Percentiles rank a stretch among this genome's conserved stretches.
These are phyloP conservation scores for Astrocystis sublimbata DNA, from an alignment of 495 filamentous ascomycete species.

Conservation along the genomic window DNA sequence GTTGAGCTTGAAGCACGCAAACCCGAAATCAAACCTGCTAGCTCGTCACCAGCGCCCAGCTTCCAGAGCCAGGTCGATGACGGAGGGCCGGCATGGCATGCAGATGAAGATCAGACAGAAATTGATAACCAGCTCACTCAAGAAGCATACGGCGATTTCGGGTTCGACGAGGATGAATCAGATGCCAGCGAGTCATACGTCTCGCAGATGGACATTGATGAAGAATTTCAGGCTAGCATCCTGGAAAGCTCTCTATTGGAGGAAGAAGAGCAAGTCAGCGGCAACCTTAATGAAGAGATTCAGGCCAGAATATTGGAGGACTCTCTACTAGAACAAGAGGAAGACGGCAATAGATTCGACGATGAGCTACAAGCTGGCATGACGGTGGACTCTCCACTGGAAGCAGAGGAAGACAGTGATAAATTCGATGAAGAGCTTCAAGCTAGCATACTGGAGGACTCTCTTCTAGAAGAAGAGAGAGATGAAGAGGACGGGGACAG, in stretches of 20 bases:
- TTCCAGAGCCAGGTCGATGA: conserved; percentile 26
- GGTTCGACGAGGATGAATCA: not conserved
- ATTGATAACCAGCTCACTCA: not conserved
- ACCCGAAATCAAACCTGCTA: not conserved
- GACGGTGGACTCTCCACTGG: too few relatives aligned
- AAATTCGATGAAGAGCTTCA: conserved; percentile 35
- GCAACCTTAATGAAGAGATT: too few relatives aligned
- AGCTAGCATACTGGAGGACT: conserved; percentile 27
- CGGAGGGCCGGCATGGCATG: conserved; percentile 15
- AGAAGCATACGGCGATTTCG: not conserved
- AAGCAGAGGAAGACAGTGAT: too few relatives aligned
- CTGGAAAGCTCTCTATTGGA: conserved; percentile 21
- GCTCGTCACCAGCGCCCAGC: conserved; percentile 17
- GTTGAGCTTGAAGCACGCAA: not conserved
- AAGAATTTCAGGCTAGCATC: conserved; percentile 34
- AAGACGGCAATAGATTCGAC: too few relatives aligned
- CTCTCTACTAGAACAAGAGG: too few relatives aligned
- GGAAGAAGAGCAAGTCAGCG: too few relatives aligned
- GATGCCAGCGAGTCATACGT: conserved; percentile 17
- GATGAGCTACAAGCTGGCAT: too few relatives aligned
- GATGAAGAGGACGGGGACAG: too few relatives aligned
- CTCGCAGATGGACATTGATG: conserved; percentile 33
- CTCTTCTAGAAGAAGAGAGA: conserved; percentile 17
- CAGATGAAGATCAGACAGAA: not conserved
- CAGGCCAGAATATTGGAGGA: too few relatives aligned